Evolutionary conservation across 2,329 filamentous ascomycete genomes (phyloP), one percentile per base, ranked within the genome.

Genomic region (Trichoderma brevicompactum): DNA sequence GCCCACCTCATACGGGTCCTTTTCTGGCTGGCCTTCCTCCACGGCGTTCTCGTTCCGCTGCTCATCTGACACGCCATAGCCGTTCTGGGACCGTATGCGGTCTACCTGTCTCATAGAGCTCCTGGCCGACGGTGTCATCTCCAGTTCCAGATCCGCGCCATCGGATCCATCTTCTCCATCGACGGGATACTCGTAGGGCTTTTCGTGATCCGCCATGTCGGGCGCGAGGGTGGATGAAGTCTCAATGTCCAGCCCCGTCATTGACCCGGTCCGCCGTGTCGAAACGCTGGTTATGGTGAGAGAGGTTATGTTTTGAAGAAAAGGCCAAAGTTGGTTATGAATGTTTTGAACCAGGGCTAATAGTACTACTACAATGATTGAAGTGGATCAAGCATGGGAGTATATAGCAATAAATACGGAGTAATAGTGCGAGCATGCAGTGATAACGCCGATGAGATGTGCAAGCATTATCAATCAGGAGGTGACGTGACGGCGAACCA

Each of bases 1-100:
- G 7, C 77, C 77, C 19, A 98, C 92, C 67, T 92, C 84, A 71
- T 87, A 94, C 0, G 79, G 78, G 56, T 84, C 80, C 62, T 77
- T 79, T 12, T 77, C 76, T 8, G 38, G 36, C 28, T 34, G 56
- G 5, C 59, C 28, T n/a, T 55, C 32, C 10, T 32, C 48, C 2
- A 44, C 19, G 32, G 53, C 44, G 1, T 58, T 66, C 19, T 69
- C 68, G 40, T 36, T 28, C 4, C 23, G 10, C 12, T 61, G n/a
- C 43, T 73, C 65, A 59, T 79, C 77, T 66, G 78, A 76, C 41
- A 77, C 76, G 54, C 80, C 76, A 67, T 80, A 82, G 32, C 81
- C 80, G 66, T 82, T 82, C 50, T 81, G 77, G 15, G 80, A 82
- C 28, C 77, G 74, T 7, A 49, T 55, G 15, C 63, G 61, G 19